Conservation (phyloP, 2,329 filamentous ascomycete species). For the Fusarium sp. region DNA sequence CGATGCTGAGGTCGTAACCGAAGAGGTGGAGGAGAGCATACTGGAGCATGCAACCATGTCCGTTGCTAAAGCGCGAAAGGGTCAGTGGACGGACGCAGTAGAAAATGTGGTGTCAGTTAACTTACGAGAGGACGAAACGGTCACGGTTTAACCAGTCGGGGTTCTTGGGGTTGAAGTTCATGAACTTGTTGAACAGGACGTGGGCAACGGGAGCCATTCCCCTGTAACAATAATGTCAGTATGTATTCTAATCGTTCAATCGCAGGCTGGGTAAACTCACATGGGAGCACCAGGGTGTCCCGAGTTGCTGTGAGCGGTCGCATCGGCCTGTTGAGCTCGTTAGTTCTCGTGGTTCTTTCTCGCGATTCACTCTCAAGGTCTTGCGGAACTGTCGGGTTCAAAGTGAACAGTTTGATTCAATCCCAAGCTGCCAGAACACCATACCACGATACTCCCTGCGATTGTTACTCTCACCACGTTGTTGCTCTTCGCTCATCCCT, state of each 20-base stretch:
- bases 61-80: slow-evolving; percentile 73
- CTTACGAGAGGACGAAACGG: slow-evolving; percentile 98
- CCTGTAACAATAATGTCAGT: slow-evolving; percentile 59
- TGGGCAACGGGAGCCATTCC: slow-evolving; percentile 94
- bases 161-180: slow-evolving; percentile 99
- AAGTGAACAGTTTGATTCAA: background rate
- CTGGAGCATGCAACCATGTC: slow-evolving; percentile 99
- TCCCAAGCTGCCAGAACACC: background rate
- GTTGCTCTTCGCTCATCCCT: slow-evolving; percentile 23
- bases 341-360: slow-evolving; percentile 37
- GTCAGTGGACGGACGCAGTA: slow-evolving; percentile 31
- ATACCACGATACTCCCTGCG: background rate
- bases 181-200: slow-evolving; percentile 98
- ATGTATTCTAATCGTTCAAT: slow-evolving; percentile 23
- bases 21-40: slow-evolving; percentile 98
- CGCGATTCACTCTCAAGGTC: background rate
- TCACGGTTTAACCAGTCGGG: slow-evolving; percentile 97
- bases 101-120: slow-evolving; percentile 47
- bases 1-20: slow-evolving; percentile 86
- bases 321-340: slow-evolving; percentile 82
- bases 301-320: slow-evolving; percentile 93
- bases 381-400: slow-evolving; percentile 6
- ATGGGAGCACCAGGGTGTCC: slow-evolving; percentile 99
- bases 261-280: slow-evolving; percentile 60
- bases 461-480: slow-evolving; percentile 24